These are phyloP conservation scores for Solanum megistacrolobum DNA, from an alignment of 257 asterid species.

Conservation along the genomic window DNA sequence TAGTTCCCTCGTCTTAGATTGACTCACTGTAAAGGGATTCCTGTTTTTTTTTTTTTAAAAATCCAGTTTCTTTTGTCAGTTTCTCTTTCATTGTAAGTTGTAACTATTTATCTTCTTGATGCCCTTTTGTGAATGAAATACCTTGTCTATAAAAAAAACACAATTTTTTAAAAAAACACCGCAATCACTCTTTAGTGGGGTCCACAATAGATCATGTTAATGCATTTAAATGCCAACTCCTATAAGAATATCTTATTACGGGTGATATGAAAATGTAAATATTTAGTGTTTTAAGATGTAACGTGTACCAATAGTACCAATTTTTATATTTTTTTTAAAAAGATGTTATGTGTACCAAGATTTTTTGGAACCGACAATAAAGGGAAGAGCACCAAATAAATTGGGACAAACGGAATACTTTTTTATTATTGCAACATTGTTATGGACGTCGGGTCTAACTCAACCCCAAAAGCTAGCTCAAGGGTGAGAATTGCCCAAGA, in stretches of 20 bases:
- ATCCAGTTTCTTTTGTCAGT: not conserved
- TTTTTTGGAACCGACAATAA: not conserved
- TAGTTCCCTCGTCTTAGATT: not conserved
- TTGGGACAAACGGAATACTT: not conserved
- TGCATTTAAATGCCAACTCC: not conserved
- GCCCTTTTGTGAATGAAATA: not conserved
- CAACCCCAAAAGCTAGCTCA: not conserved
- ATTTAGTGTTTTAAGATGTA: not conserved
- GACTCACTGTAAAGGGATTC: not conserved
- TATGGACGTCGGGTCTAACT: not conserved
- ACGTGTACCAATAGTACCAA: not conserved
- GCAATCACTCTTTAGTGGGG: not conserved
- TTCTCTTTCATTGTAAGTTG: not conserved
- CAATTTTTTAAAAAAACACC: not conserved
- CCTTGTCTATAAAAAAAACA: not conserved
- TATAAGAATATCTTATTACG: not conserved
- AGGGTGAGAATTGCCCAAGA: not conserved
- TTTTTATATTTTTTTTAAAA: no score
- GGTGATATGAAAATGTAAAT: not conserved
- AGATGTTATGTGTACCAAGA: not conserved
- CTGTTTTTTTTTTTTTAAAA: not conserved
- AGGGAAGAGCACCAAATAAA: not conserved
- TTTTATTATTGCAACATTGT: not conserved
- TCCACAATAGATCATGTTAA: not conserved
- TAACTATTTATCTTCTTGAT: not conserved